Evolutionary conservation across 805 yeast species (phyloP), one percentile per base, ranked within the genome.

Genomic region (Brettanomyces anomalus): DNA sequence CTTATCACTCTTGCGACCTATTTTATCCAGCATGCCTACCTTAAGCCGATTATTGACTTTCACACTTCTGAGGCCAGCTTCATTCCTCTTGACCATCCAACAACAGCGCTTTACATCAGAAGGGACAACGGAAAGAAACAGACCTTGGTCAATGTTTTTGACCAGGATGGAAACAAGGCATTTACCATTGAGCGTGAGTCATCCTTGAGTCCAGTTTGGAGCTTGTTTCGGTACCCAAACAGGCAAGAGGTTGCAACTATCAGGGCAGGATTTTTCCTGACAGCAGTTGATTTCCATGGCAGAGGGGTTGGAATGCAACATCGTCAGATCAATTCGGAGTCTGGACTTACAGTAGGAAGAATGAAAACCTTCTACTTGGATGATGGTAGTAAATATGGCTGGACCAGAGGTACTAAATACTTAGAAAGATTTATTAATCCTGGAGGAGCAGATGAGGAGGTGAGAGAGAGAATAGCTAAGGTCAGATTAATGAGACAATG

Each of bases 401-500:
- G 85, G 85, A 64, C 74, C 3, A 62, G 74, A 37, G 69, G 74
- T 17, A 57, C 80, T 5, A 68, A 73, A 47, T 71, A 53, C 49
- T 63, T 79, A 42, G 82, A 77, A 52, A 65, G 66, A 40, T 65
- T 77, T 37, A 55, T 66, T 33, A 78, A 77, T 52, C 79, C 78
- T 4, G 71, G 71, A 32, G 81, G 79, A 13, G 71, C 70, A n/a
- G 68, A 61, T 43, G 80, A 76, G 52, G 83, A 77, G 55, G 53
- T 57, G 18, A 69, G 79, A 42, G 68, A 67, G 43, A 62, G 80
- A 48, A 67, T 78, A 10, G 83, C 79, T 30, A 66, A 66, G 44
- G 82, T 73, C 5, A 65, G 74, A 47, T 66, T 73, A 41, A 67
- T 78, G 74, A 67, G 83, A 52, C 78, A 72, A 52, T 71, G 76